phyloP scores from a whole-genome alignment of 1,139 yeast genomes.

The Casaregolazyma lundiana region DNA sequence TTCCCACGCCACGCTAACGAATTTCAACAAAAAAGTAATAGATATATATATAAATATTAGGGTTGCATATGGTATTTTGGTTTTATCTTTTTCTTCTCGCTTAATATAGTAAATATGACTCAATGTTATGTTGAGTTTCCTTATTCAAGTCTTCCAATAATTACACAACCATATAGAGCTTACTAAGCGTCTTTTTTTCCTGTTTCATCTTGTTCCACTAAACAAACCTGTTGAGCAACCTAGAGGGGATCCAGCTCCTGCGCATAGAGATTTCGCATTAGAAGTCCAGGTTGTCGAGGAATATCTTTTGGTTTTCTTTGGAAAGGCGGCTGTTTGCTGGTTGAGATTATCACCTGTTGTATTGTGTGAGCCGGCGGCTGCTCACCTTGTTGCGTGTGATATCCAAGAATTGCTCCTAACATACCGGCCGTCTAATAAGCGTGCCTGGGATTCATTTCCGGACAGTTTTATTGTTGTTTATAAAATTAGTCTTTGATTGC shows the following conservation, averaged over 20 bases:
- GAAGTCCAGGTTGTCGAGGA: no score
- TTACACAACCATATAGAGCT: no score
- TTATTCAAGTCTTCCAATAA: no score
- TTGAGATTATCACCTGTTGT: background rate
- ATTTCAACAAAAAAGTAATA: background rate
- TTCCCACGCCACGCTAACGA: constrained; percentile 13
- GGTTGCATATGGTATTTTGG: background rate
- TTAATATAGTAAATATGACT: no score
- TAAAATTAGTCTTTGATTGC: background rate
- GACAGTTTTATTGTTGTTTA: background rate
- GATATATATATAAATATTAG: constrained; percentile 1
- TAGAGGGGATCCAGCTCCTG: no score
- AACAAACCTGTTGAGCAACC: no score
- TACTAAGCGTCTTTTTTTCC: background rate
- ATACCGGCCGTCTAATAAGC: background rate
- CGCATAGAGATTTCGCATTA: no score
- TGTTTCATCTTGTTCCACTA: background rate
- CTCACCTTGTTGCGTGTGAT: no score
- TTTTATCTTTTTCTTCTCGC: background rate
- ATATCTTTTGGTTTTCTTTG: background rate
- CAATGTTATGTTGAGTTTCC: no score
- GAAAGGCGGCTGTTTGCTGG: background rate
- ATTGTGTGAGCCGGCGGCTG: no score
- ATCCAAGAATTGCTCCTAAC: background rate
- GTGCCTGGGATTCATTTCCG: background rate